These are phyloP conservation scores for Eragrostis nindensis DNA, from an alignment of 176 grass and related monocot species.

Conservation along the genomic window DNA sequence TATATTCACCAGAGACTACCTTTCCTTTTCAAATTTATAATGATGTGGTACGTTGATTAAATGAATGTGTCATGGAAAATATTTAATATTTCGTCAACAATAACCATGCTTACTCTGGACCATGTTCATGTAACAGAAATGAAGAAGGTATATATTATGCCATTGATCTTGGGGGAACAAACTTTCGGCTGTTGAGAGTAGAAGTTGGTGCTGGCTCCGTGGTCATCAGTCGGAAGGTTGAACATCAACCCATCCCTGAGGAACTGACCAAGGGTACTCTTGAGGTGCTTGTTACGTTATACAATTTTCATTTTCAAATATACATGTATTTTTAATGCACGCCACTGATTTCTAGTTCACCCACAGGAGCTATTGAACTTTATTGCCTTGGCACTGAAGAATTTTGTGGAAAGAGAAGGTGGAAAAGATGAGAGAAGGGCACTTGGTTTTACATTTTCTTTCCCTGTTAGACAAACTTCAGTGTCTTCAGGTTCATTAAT, in stretches of 20 bases:
- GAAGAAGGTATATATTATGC: slow-evolving; percentile 89
- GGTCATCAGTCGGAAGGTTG: slow-evolving; percentile 62
- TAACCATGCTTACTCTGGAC: neutral
- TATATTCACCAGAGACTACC: neutral
- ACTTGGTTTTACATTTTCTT: slow-evolving; percentile 98
- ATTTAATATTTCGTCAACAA: neutral
- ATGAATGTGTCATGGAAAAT: neutral
- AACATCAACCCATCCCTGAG: slow-evolving; percentile 70
- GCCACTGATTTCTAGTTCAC: slow-evolving; percentile 26
- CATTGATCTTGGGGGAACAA: slow-evolving; percentile 86
- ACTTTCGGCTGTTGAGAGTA: slow-evolving; percentile 72
- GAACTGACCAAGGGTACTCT: slow-evolving; percentile 71
- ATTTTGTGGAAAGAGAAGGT: slow-evolving; percentile 75
- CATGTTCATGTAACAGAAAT: slow-evolving; percentile 46
- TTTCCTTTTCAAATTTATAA: neutral
- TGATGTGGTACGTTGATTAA: neutral
- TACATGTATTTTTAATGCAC: neutral
- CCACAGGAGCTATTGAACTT: slow-evolving; percentile 84
- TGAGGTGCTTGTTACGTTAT: slow-evolving; percentile 58
- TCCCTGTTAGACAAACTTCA: slow-evolving; percentile 88
- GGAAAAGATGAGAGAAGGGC: slow-evolving; percentile 50
- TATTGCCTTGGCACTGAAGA: slow-evolving; percentile 64
- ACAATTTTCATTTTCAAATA: neutral
- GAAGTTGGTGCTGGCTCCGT: slow-evolving; percentile 64
- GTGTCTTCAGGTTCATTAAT: slow-evolving; percentile 87